These are phyloP conservation scores for sunflower (Helianthus annuus) DNA, from an alignment of 129 eudicot genomes.

Conservation along the genomic window HanXRQr2.0-SUNRISE NC_035438.2:19022213-19022712, in stretches of 20 bases:
- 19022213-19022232: not conserved
- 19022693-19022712: too few relatives aligned
- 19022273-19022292: slow-evolving; percentile 72
- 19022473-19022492: slow-evolving; percentile 81
- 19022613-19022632: slow-evolving; percentile 33
- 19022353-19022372: slow-evolving; percentile 98
- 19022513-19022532: slow-evolving; percentile 30
- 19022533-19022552: slow-evolving; percentile 28
- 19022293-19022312: slow-evolving; percentile 62
- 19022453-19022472: slow-evolving; percentile 73
- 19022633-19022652: slow-evolving; percentile 24
- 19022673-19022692: too few relatives aligned
- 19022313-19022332: slow-evolving; percentile 73
- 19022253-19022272: slow-evolving; percentile 91
- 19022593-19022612: slow-evolving; percentile 42
- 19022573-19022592: slow-evolving; percentile 26
- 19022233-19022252: slow-evolving; percentile 96
- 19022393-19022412: slow-evolving; percentile 84
- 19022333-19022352: slow-evolving; percentile 96
- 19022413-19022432: slow-evolving; percentile 98
- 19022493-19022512: slow-evolving; percentile 43
- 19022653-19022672: too few relatives aligned
- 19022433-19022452: slow-evolving; percentile 96
- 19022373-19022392: slow-evolving; percentile 54
- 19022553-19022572: slow-evolving; percentile 9